These are phyloP conservation scores for Eucalyptus curtisii DNA, from an alignment of 345 rosid species.

Conservation along the genomic window DNA sequence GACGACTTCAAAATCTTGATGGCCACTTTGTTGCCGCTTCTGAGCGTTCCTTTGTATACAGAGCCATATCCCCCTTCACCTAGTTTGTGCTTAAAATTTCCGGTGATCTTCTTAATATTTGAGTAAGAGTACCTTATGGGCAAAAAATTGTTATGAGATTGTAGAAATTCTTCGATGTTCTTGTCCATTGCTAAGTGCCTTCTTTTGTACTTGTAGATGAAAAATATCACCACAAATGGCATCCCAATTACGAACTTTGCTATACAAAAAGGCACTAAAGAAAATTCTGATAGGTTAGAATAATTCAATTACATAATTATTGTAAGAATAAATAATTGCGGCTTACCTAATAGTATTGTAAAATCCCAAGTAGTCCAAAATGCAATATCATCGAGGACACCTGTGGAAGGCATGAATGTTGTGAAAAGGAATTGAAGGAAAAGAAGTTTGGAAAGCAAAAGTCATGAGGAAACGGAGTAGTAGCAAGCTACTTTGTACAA, in stretches of 20 bases:
- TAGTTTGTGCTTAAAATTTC: neutral
- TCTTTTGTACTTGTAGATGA: neutral
- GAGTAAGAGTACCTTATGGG: neutral
- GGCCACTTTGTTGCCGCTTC: neutral
- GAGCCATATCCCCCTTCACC: neutral
- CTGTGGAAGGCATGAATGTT: neutral
- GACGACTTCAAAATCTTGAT: neutral
- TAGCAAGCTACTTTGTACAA: neutral
- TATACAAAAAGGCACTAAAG: accelerated
- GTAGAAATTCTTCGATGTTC: neutral
- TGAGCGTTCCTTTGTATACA: neutral
- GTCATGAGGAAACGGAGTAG: neutral
- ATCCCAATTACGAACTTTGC: accelerated
- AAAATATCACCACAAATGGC: neutral
- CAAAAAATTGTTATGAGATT: neutral
- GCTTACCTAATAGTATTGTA: neutral
- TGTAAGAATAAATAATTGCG: neutral
- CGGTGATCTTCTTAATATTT: neutral
- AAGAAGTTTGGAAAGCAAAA: neutral
- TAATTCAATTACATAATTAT: neutral
- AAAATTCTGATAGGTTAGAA: neutral
- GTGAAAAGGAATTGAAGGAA: neutral
- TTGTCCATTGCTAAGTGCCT: neutral
- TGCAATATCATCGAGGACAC: neutral
- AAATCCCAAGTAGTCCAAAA: neutral